Evolutionary conservation across 2,329 filamentous ascomycete species (phyloP), one percentile per base, ranked within the genome.

Genomic region (Sarocladium kiliense): DNA sequence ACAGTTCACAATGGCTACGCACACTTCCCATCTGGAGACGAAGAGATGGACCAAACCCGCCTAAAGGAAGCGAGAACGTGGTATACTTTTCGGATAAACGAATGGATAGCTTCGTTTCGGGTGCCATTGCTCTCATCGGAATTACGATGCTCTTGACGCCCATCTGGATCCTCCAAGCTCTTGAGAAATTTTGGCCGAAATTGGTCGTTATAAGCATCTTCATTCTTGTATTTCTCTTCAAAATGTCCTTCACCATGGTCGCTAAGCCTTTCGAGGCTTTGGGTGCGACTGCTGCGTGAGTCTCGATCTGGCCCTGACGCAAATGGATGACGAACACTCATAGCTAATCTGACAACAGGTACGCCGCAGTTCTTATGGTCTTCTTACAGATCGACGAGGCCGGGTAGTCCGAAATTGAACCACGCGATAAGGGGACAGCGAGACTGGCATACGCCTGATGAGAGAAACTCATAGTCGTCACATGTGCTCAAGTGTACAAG

Each of bases 191-290:
- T n/a, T 44, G 47, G 2, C 36, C n/a, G 7, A 69, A 68, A 51
- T 47, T 71, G 7, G 59, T 39, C 1, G 60, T 68, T 3, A 71
- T 71, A 21, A 70, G 69, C 0, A 30, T 58, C 1, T 71, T 70
- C 49, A 57, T 69, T 1, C 39, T 58, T 19, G 6, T 54, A 2
- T 61, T 62, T 16, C 34, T 61, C 1, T 14, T 59, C 2, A 39
- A 55, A 2, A n/a, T 62, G 14, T 60, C 57, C 1, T 53, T 58
- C 37, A 51, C 56, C 2, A 58, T 61, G 59, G 57, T 44, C 2
- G 44, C 59, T 6, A 62, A 55, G 16, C 59, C 60, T 1, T 59
- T 61, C n/a, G 59, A 62, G 36, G 58, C 54, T 2, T 32, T 62
- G 2, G 58, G 42, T 12, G 60, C 60, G 12, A 61, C 60, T n/a